Conservation (phyloP, 192 early-diverging fungal genomes). For the Coemansia javaensis region DNA sequence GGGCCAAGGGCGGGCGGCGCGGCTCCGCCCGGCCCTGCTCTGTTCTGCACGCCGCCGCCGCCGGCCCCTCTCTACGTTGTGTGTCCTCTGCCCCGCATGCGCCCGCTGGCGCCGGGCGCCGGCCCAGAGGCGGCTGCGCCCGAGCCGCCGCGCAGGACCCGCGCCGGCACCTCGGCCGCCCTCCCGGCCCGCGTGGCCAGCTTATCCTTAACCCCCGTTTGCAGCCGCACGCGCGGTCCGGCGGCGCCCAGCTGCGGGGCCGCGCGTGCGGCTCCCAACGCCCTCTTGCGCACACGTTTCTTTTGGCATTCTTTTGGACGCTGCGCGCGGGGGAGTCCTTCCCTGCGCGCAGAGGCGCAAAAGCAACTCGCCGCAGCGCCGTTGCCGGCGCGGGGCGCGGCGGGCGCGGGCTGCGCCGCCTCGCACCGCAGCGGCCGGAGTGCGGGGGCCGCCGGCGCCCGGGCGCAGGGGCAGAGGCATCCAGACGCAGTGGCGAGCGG, state of each 20-base stretch:
- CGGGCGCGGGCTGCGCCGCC: not conserved
- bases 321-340: not conserved
- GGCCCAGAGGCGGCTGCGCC: conserved; percentile 1
- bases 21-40: not conserved
- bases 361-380: conserved; percentile 25
- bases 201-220: conserved; percentile 26
- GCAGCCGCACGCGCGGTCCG: too few relatives aligned
- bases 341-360: conserved; percentile 6
- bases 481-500: conserved; percentile 1
- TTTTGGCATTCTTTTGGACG: conserved; percentile 42
- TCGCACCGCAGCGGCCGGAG: not conserved
- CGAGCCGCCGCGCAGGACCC: not conserved
- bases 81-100: not conserved
- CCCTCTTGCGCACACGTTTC: conserved; percentile 12
- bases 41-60: not conserved
- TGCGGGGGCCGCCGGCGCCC: not conserved
- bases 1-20: too few relatives aligned
- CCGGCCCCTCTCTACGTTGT: conserved; percentile 1
- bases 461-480: conserved; percentile 1
- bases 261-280: conserved; percentile 2
- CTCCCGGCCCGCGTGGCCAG: not conserved
- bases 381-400: conserved; percentile 2
- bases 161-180: conserved; percentile 1
- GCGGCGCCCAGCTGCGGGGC: conserved; percentile 3
- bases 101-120: conserved; percentile 1